Base-by-base conservation (phyloP, 768 basidiomycete species). In the Boletus edulis region DNA sequence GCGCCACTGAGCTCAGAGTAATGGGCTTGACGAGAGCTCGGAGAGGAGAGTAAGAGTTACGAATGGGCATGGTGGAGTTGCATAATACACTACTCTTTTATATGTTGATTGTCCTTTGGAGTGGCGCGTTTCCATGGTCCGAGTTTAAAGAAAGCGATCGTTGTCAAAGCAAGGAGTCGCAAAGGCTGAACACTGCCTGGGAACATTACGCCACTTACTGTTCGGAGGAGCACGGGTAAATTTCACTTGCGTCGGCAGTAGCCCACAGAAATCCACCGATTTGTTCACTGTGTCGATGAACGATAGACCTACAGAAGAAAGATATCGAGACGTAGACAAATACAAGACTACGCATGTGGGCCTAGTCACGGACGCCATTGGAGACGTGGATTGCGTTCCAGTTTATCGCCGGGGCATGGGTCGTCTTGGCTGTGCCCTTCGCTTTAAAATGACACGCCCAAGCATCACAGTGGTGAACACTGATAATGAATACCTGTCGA, bases 401-500 rank as follows among this genome's bases (percentile, higher is more conserved):
- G 29, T 41, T 35, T 13, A 58, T 57, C 48, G 82, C 45, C 88
- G 81, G 47, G 87, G 89, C 62, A 91, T 73, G 41, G 73, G 75
- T 59, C 78, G 78, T 29, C 78, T 78, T 72, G 74, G 60, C 58
- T 78, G 69, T 5, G 67, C 68, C 62, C 75, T 78, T 61, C 81
- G 81, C 62, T 82, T 84, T 35, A 82, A 55, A 45, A 91, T 66
- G 29, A 91, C 74, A 15, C 85, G 81, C 40, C 79, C 74, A 56
- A 94, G 89, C 92, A 97, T 94, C 55, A 84, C 76, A 3, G 86
- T 76, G 0, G 95, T 98, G 47, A 94, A 81, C 5, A 81, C 87
- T 3, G 92, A 95, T 3, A 98, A 76, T 1, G 93, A 85, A 75
- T 91, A 94, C 95, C 95, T 97, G 62, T 40, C 17, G 18, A 42